A percentile compares a stretch with the other conserved stretches of the same genome.
These are phyloP conservation scores for Paralagenidium karlingii DNA, from an alignment of 352 stramenopile genomes.

Conservation along the genomic window DNA sequence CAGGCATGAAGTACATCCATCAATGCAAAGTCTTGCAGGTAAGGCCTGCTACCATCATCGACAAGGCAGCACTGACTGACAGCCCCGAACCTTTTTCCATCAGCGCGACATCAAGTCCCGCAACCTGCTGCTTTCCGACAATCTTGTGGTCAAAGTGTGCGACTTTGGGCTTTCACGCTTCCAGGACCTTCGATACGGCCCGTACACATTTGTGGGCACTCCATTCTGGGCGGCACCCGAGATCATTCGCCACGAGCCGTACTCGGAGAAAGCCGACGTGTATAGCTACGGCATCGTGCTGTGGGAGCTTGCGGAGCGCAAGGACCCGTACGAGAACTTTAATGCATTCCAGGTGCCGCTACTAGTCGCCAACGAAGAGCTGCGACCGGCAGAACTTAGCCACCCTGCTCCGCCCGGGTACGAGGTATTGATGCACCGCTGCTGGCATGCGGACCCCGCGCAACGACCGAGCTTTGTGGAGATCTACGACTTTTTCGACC, in stretches of 20 bases:
- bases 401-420: slow-evolving; percentile 36
- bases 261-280: slow-evolving; percentile 67
- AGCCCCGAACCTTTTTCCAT: too few relatives aligned
- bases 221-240: slow-evolving; percentile 68
- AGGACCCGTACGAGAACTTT: slow-evolving; percentile 53
- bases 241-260: slow-evolving; percentile 63
- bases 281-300: slow-evolving; percentile 64
- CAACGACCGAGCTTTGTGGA: slow-evolving; percentile 50
- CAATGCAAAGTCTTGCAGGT: slow-evolving; percentile 26
- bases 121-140: slow-evolving; percentile 64
- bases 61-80: too few relatives aligned
- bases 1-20: slow-evolving; percentile 54
- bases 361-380: slow-evolving; percentile 51
- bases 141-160: slow-evolving; percentile 60
- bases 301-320: slow-evolving; percentile 64
- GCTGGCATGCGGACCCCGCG: slow-evolving; percentile 55
- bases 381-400: slow-evolving; percentile 32
- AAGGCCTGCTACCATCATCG: background rate
- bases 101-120: slow-evolving; percentile 73
- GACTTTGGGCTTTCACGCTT: slow-evolving; percentile 67
- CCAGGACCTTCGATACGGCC: slow-evolving; percentile 16
- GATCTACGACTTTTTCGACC: too few relatives aligned
- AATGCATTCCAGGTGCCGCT: slow-evolving; percentile 71
- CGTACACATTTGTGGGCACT: slow-evolving; percentile 67
- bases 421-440: slow-evolving; percentile 61